These are phyloP conservation scores for Theobroma grandiflorum DNA, from an alignment of 441 rosid species.

Conservation along the genomic window DNA sequence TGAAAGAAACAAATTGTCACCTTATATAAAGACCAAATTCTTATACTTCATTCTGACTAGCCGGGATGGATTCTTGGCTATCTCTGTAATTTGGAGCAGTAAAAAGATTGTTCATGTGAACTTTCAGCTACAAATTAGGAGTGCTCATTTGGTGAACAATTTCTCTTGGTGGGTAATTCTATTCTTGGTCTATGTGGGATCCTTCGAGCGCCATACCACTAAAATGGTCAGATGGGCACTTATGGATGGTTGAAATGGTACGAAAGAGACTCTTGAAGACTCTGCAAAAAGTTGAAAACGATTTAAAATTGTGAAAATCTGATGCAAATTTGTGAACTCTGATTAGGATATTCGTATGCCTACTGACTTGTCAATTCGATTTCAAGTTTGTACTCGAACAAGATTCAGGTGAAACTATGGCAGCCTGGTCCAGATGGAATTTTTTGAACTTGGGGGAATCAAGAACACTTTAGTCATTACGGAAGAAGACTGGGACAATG, in stretches of 20 bases:
- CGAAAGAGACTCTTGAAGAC: not conserved
- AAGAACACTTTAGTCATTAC: conserved; percentile 32
- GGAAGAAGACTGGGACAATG: conserved; percentile 55
- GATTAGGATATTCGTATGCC: conserved; percentile 40
- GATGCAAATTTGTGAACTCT: conserved; percentile 3
- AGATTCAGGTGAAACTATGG: conserved; percentile 41
- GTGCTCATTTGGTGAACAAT: conserved; percentile 49
- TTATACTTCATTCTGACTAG: not conserved
- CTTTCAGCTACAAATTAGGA: conserved; percentile 46
- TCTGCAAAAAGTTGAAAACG: not conserved
- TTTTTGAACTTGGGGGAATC: conserved; percentile 50
- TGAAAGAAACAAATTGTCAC: too few relatives aligned
- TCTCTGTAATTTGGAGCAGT: conserved; percentile 25
- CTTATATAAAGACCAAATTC: too few relatives aligned
- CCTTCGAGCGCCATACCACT: conserved; percentile 44
- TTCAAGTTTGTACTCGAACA: conserved; percentile 49
- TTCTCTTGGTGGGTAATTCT: conserved; percentile 50
- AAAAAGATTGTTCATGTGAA: conserved; percentile 44
- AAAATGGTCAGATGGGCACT: conserved; percentile 55
- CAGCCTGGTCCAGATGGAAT: conserved; percentile 56
- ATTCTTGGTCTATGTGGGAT: conserved; percentile 52
- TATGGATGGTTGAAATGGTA: conserved; percentile 58
- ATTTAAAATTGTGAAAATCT: not conserved
- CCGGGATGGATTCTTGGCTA: not conserved
- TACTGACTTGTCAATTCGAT: conserved; percentile 35